Percentiles rank a stretch among this genome's conserved stretches.
phyloP scores from a whole-genome alignment of 2,329 filamentous ascomycete species.

The Myriosclerotinia scirpicola region DNA sequence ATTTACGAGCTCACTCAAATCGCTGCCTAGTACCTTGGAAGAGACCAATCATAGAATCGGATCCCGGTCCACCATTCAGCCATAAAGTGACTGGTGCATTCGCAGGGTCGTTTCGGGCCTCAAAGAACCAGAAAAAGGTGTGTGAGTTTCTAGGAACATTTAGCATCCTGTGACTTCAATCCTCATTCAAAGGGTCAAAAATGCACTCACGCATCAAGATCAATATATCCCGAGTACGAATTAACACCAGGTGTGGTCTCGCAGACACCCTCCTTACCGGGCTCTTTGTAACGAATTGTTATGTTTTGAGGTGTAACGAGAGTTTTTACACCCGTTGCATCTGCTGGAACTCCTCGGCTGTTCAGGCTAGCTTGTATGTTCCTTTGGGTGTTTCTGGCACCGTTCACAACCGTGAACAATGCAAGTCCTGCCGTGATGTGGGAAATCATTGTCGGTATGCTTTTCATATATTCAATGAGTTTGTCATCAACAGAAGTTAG shows the following conservation, averaged over 20 bases:
- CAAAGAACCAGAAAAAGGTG: constrained; percentile 52
- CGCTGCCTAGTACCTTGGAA: constrained; percentile 43
- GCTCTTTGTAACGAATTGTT: constrained; percentile 49
- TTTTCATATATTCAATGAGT: background rate
- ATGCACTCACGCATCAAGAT: constrained; percentile 30
- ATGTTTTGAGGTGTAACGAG: constrained; percentile 45
- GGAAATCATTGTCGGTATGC: constrained; percentile 21
- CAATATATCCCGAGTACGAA: constrained; percentile 37
- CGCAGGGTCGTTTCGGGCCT: constrained; percentile 48
- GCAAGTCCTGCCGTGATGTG: constrained; percentile 24
- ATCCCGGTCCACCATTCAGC: constrained; percentile 55
- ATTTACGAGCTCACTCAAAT: background rate
- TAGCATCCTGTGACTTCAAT: constrained; percentile 16
- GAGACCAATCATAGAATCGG: constrained; percentile 54
- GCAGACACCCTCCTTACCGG: constrained; percentile 41
- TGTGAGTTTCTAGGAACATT: constrained; percentile 40
- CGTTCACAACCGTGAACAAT: constrained; percentile 24
- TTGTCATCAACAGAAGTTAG: background rate
- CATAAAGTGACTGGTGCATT: constrained; percentile 52
- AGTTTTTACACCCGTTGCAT: constrained; percentile 42
- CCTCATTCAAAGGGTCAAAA: background rate
- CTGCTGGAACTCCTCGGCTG: constrained; percentile 44
- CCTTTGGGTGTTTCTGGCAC: constrained; percentile 27
- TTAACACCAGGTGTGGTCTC: constrained; percentile 38
- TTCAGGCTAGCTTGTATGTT: constrained; percentile 32